phyloP scores from a whole-genome alignment of 2,329 filamentous ascomycete genomes.

The Penicillium sp. region DNA sequence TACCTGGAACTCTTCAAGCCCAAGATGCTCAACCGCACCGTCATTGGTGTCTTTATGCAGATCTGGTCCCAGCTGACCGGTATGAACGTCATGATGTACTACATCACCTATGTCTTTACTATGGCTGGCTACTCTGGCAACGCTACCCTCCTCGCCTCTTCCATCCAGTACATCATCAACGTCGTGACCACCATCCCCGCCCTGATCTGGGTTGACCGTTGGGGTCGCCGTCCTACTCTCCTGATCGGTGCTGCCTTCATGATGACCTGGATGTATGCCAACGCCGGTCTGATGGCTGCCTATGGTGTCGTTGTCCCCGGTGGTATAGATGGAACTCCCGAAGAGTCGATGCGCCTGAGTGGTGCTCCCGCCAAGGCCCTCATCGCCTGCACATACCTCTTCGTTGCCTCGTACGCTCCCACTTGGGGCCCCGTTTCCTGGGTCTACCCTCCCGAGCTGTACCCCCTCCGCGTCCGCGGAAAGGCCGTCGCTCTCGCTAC shows the following conservation, averaged over 20 bases:
- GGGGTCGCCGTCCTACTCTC: slow-evolving; percentile 69
- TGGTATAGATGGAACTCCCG: slow-evolving; percentile 2
- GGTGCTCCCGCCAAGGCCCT: slow-evolving; percentile 23
- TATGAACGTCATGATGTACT: slow-evolving; percentile 53
- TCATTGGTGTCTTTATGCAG: slow-evolving; percentile 69
- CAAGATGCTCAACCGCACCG: slow-evolving; percentile 68
- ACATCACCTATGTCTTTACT: slow-evolving; percentile 63
- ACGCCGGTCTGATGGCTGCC: slow-evolving; percentile 38
- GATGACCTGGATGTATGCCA: slow-evolving; percentile 45
- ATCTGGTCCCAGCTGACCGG: slow-evolving; percentile 66
- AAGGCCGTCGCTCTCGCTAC: slow-evolving; percentile 44
- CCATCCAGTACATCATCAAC: slow-evolving; percentile 75
- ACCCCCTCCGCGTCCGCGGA: slow-evolving; percentile 43
- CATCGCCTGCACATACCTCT: slow-evolving; percentile 31
- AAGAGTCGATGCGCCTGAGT: slow-evolving; percentile 19
- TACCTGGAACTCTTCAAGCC: slow-evolving; percentile 72
- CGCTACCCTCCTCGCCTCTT: slow-evolving; percentile 62
- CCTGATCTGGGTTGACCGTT: slow-evolving; percentile 69
- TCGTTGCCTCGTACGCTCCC: slow-evolving; percentile 27
- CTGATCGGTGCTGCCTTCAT: slow-evolving; percentile 65
- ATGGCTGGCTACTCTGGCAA: slow-evolving; percentile 65
- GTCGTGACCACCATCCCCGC: slow-evolving; percentile 74
- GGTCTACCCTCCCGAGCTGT: slow-evolving; percentile 48
- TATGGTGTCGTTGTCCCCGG: slow-evolving; percentile 16
- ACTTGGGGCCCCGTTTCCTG: slow-evolving; percentile 36